phyloP scores from a whole-genome alignment of 2,329 filamentous ascomycete species.

The Trichoderma asperellum region DNA sequence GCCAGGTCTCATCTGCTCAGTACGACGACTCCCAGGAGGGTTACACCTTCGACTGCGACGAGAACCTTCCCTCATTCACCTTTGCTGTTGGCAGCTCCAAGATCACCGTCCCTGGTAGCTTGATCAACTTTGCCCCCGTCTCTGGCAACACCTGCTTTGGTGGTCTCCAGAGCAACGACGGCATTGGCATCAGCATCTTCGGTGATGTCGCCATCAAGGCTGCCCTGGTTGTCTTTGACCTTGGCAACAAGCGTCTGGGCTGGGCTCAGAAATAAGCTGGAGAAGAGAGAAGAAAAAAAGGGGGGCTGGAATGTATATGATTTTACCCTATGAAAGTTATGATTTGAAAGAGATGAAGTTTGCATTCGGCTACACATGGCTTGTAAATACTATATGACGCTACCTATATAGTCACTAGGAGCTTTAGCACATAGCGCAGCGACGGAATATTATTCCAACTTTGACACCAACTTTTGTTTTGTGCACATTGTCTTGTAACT shows the following conservation, averaged over 20 bases:
- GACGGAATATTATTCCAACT: background rate
- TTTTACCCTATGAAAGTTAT: background rate
- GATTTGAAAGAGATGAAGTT: background rate
- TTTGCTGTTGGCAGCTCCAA: slow-evolving; percentile 61
- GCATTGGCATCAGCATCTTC: slow-evolving; percentile 57
- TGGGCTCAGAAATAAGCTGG: slow-evolving; percentile 32
- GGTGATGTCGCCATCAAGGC: slow-evolving; percentile 64
- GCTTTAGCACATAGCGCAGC: slow-evolving; percentile 16
- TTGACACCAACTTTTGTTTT: background rate
- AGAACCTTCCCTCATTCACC: slow-evolving; percentile 51
- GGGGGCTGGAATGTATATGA: background rate
- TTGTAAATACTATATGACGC: slow-evolving; percentile 18
- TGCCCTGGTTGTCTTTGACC: slow-evolving; percentile 61
- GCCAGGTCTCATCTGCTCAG: slow-evolving; percentile 43
- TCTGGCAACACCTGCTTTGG: slow-evolving; percentile 63
- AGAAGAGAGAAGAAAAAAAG: background rate
- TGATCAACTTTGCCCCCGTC: slow-evolving; percentile 53
- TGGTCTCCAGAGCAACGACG: slow-evolving; percentile 63
- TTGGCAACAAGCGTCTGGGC: slow-evolving; percentile 57
- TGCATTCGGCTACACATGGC: slow-evolving; percentile 14
- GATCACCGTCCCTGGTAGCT: slow-evolving; percentile 58
- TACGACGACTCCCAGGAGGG: slow-evolving; percentile 47
- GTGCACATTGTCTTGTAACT: background rate
- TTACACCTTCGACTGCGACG: slow-evolving; percentile 50
- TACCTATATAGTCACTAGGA: slow-evolving; percentile 16